phyloP scores from a whole-genome alignment of 176 grass and related monocot species.

The Avena eriantha region DNA sequence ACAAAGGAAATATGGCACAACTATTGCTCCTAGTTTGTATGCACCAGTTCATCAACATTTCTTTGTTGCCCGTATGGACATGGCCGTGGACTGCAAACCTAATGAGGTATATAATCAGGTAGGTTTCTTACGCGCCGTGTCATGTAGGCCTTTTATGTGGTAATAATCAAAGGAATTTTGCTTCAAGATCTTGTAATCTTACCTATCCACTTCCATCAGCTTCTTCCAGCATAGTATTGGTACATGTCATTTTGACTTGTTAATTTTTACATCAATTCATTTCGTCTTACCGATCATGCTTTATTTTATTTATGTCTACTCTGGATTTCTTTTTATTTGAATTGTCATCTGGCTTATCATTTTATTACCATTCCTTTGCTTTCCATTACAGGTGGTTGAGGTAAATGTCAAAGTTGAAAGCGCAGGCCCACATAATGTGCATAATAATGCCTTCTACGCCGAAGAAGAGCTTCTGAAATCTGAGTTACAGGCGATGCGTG shows the following conservation, averaged over 20 bases:
- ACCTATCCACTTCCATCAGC: not conserved
- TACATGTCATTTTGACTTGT: not conserved
- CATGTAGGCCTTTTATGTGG: not conserved
- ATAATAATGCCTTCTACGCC: constrained; percentile 95
- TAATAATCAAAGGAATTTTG: not conserved
- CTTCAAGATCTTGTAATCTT: constrained; percentile 3
- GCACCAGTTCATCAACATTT: constrained; percentile 99
- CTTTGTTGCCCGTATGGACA: constrained; percentile 99
- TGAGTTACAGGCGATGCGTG: constrained; percentile 95
- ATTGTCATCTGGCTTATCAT: not conserved
- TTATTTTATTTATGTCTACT: not conserved
- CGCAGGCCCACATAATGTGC: constrained; percentile 82
- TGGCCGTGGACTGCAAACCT: constrained; percentile 98
- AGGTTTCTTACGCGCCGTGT: not conserved
- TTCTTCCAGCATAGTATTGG: not conserved
- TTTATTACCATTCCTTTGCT: not conserved
- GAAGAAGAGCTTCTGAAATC: constrained; percentile 90
- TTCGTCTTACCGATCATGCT: not conserved
- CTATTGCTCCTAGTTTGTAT: constrained; percentile 97
- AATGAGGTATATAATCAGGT: constrained; percentile 97
- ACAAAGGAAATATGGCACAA: constrained; percentile 96
- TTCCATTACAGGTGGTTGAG: constrained; percentile 79
- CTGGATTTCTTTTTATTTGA: no score
- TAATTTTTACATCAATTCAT: not conserved
- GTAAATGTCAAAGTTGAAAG: constrained; percentile 93